phyloP scores from a whole-genome alignment of 306 rosid genomes.

The Macrotyloma uniflorum region DNA sequence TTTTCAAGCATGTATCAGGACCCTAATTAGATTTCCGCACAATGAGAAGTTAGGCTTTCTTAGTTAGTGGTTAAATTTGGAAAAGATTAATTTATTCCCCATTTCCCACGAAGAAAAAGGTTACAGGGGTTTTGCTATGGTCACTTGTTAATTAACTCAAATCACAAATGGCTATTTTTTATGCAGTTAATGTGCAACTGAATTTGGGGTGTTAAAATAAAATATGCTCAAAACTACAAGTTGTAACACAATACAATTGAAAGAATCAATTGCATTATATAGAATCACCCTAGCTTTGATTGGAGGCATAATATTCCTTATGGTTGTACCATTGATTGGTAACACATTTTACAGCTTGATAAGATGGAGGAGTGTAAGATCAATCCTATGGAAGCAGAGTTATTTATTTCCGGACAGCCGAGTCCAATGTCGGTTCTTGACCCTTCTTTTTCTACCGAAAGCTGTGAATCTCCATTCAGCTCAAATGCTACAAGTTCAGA shows the following conservation, averaged over 20 bases:
- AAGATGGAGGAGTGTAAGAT: slow-evolving; percentile 48
- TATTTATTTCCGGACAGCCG: slow-evolving; percentile 51
- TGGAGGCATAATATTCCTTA: not conserved
- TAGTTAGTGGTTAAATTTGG: not conserved
- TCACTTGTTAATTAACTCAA: not conserved
- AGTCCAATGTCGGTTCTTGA: slow-evolving; percentile 78
- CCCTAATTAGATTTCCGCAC: not conserved
- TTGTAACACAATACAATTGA: not conserved
- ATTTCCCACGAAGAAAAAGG: not conserved
- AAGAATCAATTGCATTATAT: not conserved
- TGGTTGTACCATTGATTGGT: not conserved
- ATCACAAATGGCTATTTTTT: not conserved
- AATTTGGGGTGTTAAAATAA: not conserved
- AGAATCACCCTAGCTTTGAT: slow-evolving; percentile 3
- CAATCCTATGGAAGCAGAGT: slow-evolving; percentile 43
- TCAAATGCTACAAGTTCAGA: slow-evolving; percentile 60
- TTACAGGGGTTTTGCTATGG: not conserved
- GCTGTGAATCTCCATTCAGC: slow-evolving; percentile 57
- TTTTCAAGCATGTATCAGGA: not conserved
- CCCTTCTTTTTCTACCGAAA: slow-evolving; percentile 70
- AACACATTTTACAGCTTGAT: slow-evolving; percentile 44
- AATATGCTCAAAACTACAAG: not conserved
- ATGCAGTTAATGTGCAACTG: not conserved
- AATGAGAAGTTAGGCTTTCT: not conserved
- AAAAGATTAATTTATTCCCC: not conserved